phyloP scores from a whole-genome alignment of 148 eudicot species.

The Fagopyrum homotropicum region DNA sequence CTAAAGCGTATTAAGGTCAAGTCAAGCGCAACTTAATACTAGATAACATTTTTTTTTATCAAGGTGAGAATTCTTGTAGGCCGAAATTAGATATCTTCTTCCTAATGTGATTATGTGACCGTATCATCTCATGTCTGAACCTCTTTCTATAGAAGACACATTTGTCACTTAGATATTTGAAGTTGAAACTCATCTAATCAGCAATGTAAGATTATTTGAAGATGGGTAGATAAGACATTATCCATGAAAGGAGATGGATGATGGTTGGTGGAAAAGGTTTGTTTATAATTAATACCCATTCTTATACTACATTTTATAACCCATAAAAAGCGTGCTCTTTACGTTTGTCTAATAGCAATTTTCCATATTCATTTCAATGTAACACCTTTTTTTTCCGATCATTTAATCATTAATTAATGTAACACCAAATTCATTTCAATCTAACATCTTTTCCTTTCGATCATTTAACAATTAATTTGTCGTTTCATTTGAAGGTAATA shows the following conservation, averaged over 20 bases:
- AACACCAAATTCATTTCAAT: too few relatives aligned
- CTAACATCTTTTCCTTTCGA: too few relatives aligned
- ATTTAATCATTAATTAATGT: too few relatives aligned
- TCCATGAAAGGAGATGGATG: not conserved
- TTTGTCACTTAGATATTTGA: not conserved
- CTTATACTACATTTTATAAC: too few relatives aligned
- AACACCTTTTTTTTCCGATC: too few relatives aligned
- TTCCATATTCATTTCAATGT: too few relatives aligned
- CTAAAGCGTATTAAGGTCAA: constrained; percentile 66
- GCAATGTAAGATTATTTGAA: not conserved
- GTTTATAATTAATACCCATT: too few relatives aligned
- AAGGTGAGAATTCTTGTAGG: constrained; percentile 2
- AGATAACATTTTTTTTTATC: not conserved
- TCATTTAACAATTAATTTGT: too few relatives aligned
- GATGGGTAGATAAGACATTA: not conserved
- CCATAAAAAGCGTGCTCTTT: too few relatives aligned
- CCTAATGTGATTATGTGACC: not conserved
- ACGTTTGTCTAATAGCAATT: too few relatives aligned
- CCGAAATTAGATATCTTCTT: not conserved
- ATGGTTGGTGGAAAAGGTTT: not conserved
- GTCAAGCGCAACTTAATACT: constrained; percentile 50
- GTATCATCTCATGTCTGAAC: constrained; percentile 4
- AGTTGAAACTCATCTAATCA: not conserved
- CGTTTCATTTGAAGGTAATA: too few relatives aligned
- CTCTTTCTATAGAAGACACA: not conserved